phyloP scores from a whole-genome alignment of 805 yeast species.

The Yarrowia keelungensis region DNA sequence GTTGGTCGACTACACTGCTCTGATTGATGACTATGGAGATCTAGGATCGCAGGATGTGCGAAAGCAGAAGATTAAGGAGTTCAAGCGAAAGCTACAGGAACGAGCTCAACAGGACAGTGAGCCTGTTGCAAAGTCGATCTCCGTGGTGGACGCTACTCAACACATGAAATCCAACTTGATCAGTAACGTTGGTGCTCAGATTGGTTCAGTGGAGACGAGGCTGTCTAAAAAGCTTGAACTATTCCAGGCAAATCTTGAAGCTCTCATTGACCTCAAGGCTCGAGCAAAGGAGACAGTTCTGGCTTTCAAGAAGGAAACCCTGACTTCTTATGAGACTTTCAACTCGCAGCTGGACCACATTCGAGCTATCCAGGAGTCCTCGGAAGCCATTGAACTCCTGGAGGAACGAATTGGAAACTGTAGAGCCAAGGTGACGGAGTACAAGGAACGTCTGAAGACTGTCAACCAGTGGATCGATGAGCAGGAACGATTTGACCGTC shows the following conservation, averaged over 20 bases:
- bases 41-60: neutral
- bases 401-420: slow-evolving; percentile 45
- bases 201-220: slow-evolving; percentile 34
- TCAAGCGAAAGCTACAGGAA: slow-evolving; percentile 10
- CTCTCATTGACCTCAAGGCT: slow-evolving; percentile 44
- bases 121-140: slow-evolving; percentile 14
- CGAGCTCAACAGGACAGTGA: neutral
- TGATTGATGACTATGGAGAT: slow-evolving; percentile 27
- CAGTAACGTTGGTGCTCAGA: slow-evolving; percentile 34
- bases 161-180: slow-evolving; percentile 31
- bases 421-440: slow-evolving; percentile 43
- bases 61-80: slow-evolving; percentile 8
- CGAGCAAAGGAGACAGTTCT: slow-evolving; percentile 42
- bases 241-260: slow-evolving; percentile 45
- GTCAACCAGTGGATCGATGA: slow-evolving; percentile 43
- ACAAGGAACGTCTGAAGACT: slow-evolving; percentile 44
- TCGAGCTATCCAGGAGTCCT: slow-evolving; percentile 44
- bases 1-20: slow-evolving; percentile 23
- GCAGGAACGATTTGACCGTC: slow-evolving; percentile 43
- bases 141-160: slow-evolving; percentile 34
- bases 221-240: slow-evolving; percentile 41
- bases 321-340: slow-evolving; percentile 41
- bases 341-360: slow-evolving; percentile 44
- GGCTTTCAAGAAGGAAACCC: slow-evolving; percentile 43
- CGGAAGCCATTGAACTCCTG: slow-evolving; percentile 43